These are phyloP conservation scores for Fusarium pilosicola DNA, from an alignment of 2,329 filamentous ascomycete species.

Conservation along the genomic window DNA sequence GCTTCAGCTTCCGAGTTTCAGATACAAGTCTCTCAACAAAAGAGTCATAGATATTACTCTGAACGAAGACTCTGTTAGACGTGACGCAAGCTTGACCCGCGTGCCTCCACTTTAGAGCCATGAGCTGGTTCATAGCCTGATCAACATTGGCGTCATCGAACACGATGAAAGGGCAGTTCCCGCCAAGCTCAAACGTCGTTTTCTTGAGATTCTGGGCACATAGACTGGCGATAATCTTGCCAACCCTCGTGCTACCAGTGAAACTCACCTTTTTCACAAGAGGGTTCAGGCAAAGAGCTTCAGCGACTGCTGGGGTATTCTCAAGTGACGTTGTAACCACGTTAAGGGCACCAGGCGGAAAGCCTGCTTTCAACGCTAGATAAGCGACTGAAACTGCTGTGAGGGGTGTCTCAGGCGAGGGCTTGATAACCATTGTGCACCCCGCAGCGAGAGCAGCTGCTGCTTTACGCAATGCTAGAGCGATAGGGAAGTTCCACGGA, in stretches of 20 bases:
- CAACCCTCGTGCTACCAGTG: conserved; percentile 78
- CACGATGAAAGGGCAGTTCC: conserved; percentile 74
- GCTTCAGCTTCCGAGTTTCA: background rate
- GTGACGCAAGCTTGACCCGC: conserved; percentile 77
- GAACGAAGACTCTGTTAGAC: conserved; percentile 67
- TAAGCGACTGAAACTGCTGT: conserved; percentile 75
- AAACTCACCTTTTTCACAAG: conserved; percentile 75
- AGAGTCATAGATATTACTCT: conserved; percentile 66
- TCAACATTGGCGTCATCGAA: conserved; percentile 69
- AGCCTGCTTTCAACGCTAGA: conserved; percentile 75
- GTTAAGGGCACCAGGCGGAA: conserved; percentile 76
- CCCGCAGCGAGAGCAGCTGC: conserved; percentile 74
- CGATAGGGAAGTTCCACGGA: conserved; percentile 68
- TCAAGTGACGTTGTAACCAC: conserved; percentile 56
- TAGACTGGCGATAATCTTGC: conserved; percentile 69
- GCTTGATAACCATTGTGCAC: conserved; percentile 79
- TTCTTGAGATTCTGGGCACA: conserved; percentile 74
- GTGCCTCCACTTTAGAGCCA: conserved; percentile 68
- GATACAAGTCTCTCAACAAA: conserved; percentile 7
- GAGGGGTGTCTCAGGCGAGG: conserved; percentile 78
- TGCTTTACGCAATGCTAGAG: conserved; percentile 59
- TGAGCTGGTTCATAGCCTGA: background rate
- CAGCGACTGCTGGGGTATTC: conserved; percentile 56
- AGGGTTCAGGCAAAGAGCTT: conserved; percentile 58
- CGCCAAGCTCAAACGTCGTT: conserved; percentile 74